These are phyloP conservation scores for Linum lewisii DNA, from an alignment of 345 rosid species.

Conservation along the genomic window DNA sequence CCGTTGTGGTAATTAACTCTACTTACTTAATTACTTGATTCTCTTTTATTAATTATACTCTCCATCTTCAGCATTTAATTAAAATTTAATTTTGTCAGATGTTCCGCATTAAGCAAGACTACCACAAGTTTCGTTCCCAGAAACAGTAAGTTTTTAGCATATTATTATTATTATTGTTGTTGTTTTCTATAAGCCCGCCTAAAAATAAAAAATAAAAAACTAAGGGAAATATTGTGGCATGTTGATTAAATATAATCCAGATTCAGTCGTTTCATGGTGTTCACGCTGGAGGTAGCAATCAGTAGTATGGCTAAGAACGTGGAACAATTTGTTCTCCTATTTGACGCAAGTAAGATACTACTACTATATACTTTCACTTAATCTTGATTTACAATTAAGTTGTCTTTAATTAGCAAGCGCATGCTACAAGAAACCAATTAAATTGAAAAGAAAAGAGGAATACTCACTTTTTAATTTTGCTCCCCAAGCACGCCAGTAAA, in stretches of 20 bases:
- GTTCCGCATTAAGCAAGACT: conserved; percentile 82
- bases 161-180: no score
- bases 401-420: no score
- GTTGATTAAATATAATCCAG: conserved; percentile 19
- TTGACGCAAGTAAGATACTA: conserved; percentile 76
- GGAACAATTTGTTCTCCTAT: conserved; percentile 74
- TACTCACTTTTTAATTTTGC: background rate
- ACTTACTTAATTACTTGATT: no score
- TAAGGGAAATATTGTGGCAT: background rate
- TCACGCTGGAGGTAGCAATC: conserved; percentile 80
- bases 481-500: conserved; percentile 20
- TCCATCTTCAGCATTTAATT: background rate
- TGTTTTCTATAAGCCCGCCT: no score
- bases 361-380: no score
- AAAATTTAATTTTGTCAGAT: conserved; percentile 33
- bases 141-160: conserved; percentile 60
- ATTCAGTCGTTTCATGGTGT: conserved; percentile 71
- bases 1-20: conserved; percentile 46
- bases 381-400: no score
- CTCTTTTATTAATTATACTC: no score
- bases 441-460: no score
- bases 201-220: background rate
- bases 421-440: no score
- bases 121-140: conserved; percentile 70
- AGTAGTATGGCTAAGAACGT: conserved; percentile 68